Percentiles rank a stretch among this genome's conserved stretches.
Conservation (phyloP, 805 yeast species). For the Pichia nakasei region DNA sequence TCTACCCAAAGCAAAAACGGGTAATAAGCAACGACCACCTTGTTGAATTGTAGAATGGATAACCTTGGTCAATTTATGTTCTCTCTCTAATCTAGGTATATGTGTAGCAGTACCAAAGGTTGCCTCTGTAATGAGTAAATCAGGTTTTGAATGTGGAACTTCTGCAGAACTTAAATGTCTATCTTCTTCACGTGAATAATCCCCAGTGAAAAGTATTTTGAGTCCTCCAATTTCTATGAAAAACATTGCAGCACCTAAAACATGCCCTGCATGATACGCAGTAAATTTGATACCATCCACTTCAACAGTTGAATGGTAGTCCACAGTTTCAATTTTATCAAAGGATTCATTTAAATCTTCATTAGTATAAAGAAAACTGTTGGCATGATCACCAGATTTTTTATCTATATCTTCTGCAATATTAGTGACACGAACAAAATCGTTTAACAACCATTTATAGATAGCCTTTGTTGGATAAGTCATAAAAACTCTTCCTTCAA, state of each 20-base stretch:
- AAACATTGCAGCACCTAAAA: slow-evolving; percentile 97
- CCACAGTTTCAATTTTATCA: slow-evolving; percentile 86
- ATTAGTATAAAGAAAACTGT: slow-evolving; percentile 61
- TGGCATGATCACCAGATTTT: slow-evolving; percentile 35
- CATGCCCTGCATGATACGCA: slow-evolving; percentile 99
- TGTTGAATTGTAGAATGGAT: slow-evolving; percentile 76
- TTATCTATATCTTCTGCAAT: slow-evolving; percentile 37
- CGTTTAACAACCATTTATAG: slow-evolving; percentile 89
- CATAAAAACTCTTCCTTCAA: slow-evolving; percentile 95
- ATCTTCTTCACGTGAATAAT: slow-evolving; percentile 91
- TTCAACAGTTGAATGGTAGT: slow-evolving; percentile 91
- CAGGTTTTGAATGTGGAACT: slow-evolving; percentile 81
- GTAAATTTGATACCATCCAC: slow-evolving; percentile 92
- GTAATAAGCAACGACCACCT: slow-evolving; percentile 88
- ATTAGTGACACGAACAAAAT: slow-evolving; percentile 84
- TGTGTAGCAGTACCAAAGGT: slow-evolving; percentile 98
- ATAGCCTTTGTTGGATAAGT: slow-evolving; percentile 99
- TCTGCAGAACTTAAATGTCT: slow-evolving; percentile 94
- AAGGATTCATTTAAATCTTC: slow-evolving; percentile 84
- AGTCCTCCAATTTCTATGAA: slow-evolving; percentile 91
- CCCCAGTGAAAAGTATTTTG: slow-evolving; percentile 88
- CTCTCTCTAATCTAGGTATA: slow-evolving; percentile 83
- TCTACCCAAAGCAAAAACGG: slow-evolving; percentile 93
- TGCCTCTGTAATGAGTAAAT: slow-evolving; percentile 85
- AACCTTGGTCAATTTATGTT: slow-evolving; percentile 65